Percentiles rank a stretch among this genome's conserved stretches.
phyloP scores from a whole-genome alignment of 257 asterid species.

The Petrea volubilis region DNA sequence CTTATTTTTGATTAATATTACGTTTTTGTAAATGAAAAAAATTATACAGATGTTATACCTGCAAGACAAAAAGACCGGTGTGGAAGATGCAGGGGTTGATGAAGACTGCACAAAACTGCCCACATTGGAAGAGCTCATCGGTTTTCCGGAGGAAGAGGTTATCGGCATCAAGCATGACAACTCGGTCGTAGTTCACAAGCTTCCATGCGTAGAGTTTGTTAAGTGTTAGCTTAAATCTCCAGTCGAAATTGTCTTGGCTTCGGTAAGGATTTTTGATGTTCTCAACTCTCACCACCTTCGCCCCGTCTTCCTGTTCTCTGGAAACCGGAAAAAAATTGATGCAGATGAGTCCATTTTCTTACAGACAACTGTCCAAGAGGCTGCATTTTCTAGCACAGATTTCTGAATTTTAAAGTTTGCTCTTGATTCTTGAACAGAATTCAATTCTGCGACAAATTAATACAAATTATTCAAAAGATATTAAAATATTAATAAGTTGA shows the following conservation, averaged over 20 bases:
- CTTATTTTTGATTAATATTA: too few relatives aligned
- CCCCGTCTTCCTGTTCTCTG: constrained; percentile 78
- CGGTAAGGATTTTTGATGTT: constrained; percentile 72
- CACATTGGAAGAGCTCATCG: constrained; percentile 88
- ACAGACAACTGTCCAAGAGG: not conserved
- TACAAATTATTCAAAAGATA: too few relatives aligned
- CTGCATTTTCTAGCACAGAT: not conserved
- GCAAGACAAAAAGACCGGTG: constrained; percentile 90
- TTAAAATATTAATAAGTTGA: too few relatives aligned
- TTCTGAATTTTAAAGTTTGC: not conserved
- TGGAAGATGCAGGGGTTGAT: constrained; percentile 96
- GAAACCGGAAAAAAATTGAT: not conserved
- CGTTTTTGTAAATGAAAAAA: too few relatives aligned
- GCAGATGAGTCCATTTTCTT: not conserved
- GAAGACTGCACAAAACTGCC: constrained; percentile 89
- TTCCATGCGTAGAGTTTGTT: constrained; percentile 94
- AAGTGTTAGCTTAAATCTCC: constrained; percentile 77
- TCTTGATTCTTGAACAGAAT: too few relatives aligned
- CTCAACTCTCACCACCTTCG: constrained; percentile 66
- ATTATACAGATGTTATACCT: constrained; percentile 65
- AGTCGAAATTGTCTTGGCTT: constrained; percentile 37
- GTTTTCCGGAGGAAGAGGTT: constrained; percentile 76
- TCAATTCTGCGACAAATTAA: too few relatives aligned
- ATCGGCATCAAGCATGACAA: constrained; percentile 92
- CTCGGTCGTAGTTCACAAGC: constrained; percentile 75